Conservation (phyloP, 1,284 basidiomycete genomes). For the Heliocybe sulcata region DNA sequence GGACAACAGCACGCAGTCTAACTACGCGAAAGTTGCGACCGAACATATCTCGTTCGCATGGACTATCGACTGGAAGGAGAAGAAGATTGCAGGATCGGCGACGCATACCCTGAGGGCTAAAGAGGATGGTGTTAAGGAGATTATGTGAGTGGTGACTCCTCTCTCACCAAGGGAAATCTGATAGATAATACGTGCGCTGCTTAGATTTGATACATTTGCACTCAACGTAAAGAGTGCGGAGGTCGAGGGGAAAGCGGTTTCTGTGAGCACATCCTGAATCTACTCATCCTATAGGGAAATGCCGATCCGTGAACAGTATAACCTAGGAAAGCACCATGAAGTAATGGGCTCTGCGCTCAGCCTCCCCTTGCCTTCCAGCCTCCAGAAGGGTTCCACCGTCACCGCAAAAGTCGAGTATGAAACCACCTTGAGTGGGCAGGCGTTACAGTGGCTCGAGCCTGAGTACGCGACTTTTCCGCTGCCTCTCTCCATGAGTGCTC, state of each 20-base stretch:
- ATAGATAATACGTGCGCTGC: conserved; percentile 10
- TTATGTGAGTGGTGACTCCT: conserved; percentile 39
- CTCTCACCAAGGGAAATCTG: not conserved
- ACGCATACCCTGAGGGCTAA: conserved; percentile 59
- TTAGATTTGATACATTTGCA: conserved; percentile 74
- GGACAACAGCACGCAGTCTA: conserved; percentile 59
- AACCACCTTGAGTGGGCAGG: conserved; percentile 75
- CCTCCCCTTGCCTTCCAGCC: conserved; percentile 36
- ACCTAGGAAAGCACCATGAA: conserved; percentile 44
- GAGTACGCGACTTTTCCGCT: conserved; percentile 38
- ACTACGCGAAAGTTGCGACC: conserved; percentile 66
- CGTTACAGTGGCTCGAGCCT: conserved; percentile 91
- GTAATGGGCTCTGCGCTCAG: conserved; percentile 71
- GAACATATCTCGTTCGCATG: conserved; percentile 76
- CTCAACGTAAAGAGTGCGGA: conserved; percentile 58
- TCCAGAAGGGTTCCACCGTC: conserved; percentile 36
- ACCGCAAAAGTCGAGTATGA: conserved; percentile 62
- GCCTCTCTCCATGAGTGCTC: not conserved
- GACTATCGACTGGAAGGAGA: conserved; percentile 71
- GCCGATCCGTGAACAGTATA: conserved; percentile 30
- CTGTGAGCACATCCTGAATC: conserved; percentile 29
- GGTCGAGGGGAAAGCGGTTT: conserved; percentile 42
- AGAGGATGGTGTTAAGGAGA: conserved; percentile 53
- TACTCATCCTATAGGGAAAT: not conserved
- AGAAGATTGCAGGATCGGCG: conserved; percentile 69